phyloP scores from a whole-genome alignment of 1,284 basidiomycete species.

The Ceraceosorus bombacis region DNA sequence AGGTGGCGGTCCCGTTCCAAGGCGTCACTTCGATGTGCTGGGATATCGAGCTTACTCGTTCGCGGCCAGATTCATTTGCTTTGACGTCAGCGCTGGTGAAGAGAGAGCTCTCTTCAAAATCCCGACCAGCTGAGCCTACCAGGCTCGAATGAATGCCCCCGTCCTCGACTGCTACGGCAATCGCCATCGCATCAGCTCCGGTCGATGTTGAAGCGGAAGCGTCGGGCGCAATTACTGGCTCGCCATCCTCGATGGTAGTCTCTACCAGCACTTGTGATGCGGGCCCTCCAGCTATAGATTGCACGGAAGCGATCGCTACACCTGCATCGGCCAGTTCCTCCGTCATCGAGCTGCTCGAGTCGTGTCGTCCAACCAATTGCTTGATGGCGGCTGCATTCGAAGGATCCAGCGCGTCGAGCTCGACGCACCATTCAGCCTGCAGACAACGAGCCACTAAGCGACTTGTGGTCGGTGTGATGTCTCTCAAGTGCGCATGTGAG shows the following conservation, averaged over 20 bases:
- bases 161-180: not conserved
- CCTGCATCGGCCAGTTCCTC: no score
- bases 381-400: not conserved
- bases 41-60: not conserved
- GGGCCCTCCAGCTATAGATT: not conserved
- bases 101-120: not conserved
- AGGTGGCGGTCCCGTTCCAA: not conserved
- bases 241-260: not conserved
- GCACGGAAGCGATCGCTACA: not conserved
- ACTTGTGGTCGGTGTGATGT: slow-evolving; percentile 67
- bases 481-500: slow-evolving; percentile 64
- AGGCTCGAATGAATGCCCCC: not conserved
- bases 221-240: not conserved
- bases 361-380: not conserved
- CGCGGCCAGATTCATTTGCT: not conserved
- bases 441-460: slow-evolving; percentile 88
- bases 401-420: slow-evolving; percentile 28
- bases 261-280: not conserved
- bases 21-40: not conserved
- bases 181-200: not conserved
- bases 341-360: not conserved
- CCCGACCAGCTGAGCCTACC: not conserved
- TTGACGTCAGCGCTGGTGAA: not conserved
- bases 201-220: not conserved
- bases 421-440: slow-evolving; percentile 71